Base-by-base conservation (phyloP, 306 rosid species). In the Spatholobus suberectus region DNA sequence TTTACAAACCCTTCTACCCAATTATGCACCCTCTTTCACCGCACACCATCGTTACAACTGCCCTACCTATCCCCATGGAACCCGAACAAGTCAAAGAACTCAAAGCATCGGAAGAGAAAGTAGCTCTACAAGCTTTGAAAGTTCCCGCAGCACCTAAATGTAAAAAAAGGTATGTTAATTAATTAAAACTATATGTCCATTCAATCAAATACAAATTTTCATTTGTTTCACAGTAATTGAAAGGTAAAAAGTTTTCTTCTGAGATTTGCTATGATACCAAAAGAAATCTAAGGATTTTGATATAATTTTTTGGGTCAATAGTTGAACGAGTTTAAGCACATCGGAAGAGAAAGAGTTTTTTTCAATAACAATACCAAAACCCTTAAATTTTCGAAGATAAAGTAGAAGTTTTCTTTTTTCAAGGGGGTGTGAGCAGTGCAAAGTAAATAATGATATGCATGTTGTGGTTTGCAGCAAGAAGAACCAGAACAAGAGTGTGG, bases 1-100 rank as follows among this genome's bases (percentile, higher is more conserved):
- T 91, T 81, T 88, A 80, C 78, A 91, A 85, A 61, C 97, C 97
- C 26, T 90, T 90, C 72, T 87, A 82, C 70, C 93, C 96, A 6
- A 79, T 77, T 62, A 82, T 59, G 59, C 84, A 81, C 21, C 85
- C 94, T 2, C 46, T 87, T 79, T 76, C 90, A 61, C 62, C 92
- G 12, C 89, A 88, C 8, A 52, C 88, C 32, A 29, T 83, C 13
- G 41, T 70, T 46, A 9, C 87, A 14, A 71, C 62, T 67, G 63
- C 91, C 79, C 24, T 87, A 18, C 82, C 91, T 43, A 55, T 86
- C 76, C 87, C 89, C 0, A 32, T 83, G 40, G 88, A 95, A 52
- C 85, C 90, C 5, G 1, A 79, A 79, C 41, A 79, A 32, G 66
- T 24, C 84, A 67, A 78, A 47, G 71, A 78, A 49, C 52, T 17